Percentiles rank a stretch among this genome's conserved stretches.
These are phyloP conservation scores for Termitomyces eurrhizus DNA, from an alignment of 768 basidiomycete species.

Conservation along the genomic window DNA sequence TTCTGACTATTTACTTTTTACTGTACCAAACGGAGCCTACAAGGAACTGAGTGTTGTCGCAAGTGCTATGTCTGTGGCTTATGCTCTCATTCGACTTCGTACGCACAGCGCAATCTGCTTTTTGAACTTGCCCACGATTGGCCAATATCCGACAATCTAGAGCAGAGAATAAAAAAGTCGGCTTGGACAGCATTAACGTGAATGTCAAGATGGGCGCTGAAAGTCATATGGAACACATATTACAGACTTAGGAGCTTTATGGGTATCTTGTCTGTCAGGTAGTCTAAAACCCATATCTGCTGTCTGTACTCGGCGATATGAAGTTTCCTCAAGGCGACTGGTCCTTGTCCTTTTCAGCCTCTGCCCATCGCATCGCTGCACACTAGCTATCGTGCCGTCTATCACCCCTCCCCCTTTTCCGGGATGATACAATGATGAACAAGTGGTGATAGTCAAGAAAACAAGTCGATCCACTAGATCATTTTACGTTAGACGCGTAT, in stretches of 20 bases:
- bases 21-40: neutral
- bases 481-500: neutral
- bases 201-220: neutral
- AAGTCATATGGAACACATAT: neutral
- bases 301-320: neutral
- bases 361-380: neutral
- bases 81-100: neutral
- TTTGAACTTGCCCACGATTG: too few species aligned
- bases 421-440: too few species aligned
- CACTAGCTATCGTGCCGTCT: neutral
- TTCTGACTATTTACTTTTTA: neutral
- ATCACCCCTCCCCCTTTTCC: neutral
- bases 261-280: neutral
- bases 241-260: neutral
- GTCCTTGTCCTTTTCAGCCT: neutral
- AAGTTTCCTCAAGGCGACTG: neutral
- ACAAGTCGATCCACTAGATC: neutral
- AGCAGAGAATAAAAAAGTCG: neutral
- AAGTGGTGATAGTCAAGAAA: too few species aligned
- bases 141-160: neutral
- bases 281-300: neutral
- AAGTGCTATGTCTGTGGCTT: neutral
- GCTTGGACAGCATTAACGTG: neutral
- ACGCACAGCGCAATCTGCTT: too few species aligned
- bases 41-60: neutral